Percentiles rank a stretch among this genome's conserved stretches.
Conservation (phyloP, 2,329 filamentous ascomycete genomes). For the Cladophialophora bantiana region DNA sequence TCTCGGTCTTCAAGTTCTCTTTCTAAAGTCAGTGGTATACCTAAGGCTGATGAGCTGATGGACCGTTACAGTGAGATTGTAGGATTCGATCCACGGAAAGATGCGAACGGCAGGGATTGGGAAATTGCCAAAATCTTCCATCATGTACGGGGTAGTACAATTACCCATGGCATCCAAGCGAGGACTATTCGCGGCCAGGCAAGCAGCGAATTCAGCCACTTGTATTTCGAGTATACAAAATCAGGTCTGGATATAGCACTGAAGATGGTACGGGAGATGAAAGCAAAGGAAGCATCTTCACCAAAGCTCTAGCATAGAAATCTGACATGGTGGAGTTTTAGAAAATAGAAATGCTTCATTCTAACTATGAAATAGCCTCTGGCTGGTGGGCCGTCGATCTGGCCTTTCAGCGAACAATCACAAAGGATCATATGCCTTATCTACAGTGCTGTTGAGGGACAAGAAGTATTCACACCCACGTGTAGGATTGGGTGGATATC, state of each 20-base stretch:
- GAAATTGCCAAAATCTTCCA: slow-evolving; percentile 35
- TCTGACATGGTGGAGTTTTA: too few species aligned
- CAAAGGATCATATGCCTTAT: too few species aligned
- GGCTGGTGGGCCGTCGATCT: not conserved
- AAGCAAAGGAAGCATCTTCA: not conserved
- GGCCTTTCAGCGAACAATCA: not conserved
- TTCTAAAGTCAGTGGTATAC: slow-evolving; percentile 22
- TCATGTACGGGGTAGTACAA: slow-evolving; percentile 28
- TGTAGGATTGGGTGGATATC: not conserved
- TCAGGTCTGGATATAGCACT: slow-evolving; percentile 28
- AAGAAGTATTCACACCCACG: not conserved
- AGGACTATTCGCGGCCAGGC: slow-evolving; percentile 34
- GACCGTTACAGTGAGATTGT: slow-evolving; percentile 29
- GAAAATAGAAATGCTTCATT: not conserved
- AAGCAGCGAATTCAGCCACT: slow-evolving; percentile 31
- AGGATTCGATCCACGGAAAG: slow-evolving; percentile 27
- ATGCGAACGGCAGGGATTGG: slow-evolving; percentile 28
- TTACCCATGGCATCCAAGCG: slow-evolving; percentile 34
- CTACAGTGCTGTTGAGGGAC: too few species aligned
- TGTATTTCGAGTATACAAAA: slow-evolving; percentile 33
- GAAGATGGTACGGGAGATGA: slow-evolving; percentile 10
- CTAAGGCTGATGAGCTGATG: slow-evolving; percentile 27
- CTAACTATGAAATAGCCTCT: not conserved
- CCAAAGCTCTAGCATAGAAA: not conserved
- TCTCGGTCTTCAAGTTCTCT: not conserved